Conservation (phyloP, 2,329 filamentous ascomycete species). For the Claviceps pusilla region DNA sequence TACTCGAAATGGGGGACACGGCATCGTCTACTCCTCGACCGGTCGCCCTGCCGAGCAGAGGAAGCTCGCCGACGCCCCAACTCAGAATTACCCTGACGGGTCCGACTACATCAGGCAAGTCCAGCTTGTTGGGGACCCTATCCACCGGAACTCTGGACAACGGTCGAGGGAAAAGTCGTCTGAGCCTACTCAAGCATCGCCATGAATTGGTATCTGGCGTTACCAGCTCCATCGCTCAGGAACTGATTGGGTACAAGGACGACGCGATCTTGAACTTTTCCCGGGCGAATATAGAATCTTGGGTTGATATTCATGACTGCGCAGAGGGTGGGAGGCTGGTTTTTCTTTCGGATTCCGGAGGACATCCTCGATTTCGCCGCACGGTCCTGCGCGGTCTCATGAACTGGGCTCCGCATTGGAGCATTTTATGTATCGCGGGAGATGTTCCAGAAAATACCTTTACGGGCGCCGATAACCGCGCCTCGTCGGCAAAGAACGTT, state of each 20-base stretch:
- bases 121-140: conserved; percentile 73
- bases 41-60: conserved; percentile 20
- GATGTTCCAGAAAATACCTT: conserved; percentile 44
- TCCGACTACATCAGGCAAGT: conserved; percentile 83
- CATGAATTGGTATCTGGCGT: conserved; percentile 86
- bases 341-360: conserved; percentile 83
- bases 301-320: conserved; percentile 82
- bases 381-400: conserved; percentile 83
- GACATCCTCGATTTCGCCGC: conserved; percentile 74
- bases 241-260: conserved; percentile 69
- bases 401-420: conserved; percentile 93
- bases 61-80: conserved; percentile 50
- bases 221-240: conserved; percentile 88
- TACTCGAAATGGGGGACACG: neutral
- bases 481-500: conserved; percentile 33
- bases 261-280: conserved; percentile 63
- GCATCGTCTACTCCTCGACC: conserved; percentile 3
- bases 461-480: conserved; percentile 19
- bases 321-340: conserved; percentile 62
- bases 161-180: conserved; percentile 73
- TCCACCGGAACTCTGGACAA: conserved; percentile 84
- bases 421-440: conserved; percentile 71
- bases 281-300: conserved; percentile 73
- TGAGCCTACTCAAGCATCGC: conserved; percentile 78
- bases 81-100: conserved; percentile 77